Conservation (phyloP, 495 filamentous ascomycete species). For the Neurospora sp. region DNA sequence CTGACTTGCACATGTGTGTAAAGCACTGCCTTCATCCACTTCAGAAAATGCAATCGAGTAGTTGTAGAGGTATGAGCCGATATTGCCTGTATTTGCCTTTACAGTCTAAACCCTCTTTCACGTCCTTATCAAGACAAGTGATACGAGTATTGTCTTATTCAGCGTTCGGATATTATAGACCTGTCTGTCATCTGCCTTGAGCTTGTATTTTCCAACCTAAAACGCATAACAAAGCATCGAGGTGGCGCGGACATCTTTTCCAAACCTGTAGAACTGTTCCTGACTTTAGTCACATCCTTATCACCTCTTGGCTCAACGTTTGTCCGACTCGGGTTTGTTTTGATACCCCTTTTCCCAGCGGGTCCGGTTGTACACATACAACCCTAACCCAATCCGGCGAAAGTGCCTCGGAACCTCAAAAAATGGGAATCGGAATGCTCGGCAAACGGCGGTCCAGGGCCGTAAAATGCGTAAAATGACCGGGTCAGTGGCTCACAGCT, state of each 20-base stretch:
- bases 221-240: too few relatives aligned
- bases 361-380: background rate
- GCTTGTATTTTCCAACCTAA: too few relatives aligned
- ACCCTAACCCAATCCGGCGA: background rate
- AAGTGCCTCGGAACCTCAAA: background rate
- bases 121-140: too few relatives aligned
- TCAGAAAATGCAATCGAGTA: too few relatives aligned
- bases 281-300: background rate
- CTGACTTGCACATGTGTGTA: too few relatives aligned
- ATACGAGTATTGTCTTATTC: too few relatives aligned
- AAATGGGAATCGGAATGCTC: background rate
- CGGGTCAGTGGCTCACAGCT: background rate
- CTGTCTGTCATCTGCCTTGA: too few relatives aligned
- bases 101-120: too few relatives aligned
- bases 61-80: too few relatives aligned
- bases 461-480: background rate
- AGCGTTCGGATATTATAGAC: too few relatives aligned
- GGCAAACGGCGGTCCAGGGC: background rate
- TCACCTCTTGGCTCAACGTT: background rate
- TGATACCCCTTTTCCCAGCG: background rate
- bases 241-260: background rate
- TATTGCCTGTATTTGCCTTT: too few relatives aligned
- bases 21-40: too few relatives aligned
- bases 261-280: background rate
- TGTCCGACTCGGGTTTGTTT: background rate